Percentiles rank a stretch among this genome's conserved stretches.
Evolutionary conservation across 2,329 filamentous ascomycete species (phyloP).

Genomic region (Alternaria metachromatica): DNA sequence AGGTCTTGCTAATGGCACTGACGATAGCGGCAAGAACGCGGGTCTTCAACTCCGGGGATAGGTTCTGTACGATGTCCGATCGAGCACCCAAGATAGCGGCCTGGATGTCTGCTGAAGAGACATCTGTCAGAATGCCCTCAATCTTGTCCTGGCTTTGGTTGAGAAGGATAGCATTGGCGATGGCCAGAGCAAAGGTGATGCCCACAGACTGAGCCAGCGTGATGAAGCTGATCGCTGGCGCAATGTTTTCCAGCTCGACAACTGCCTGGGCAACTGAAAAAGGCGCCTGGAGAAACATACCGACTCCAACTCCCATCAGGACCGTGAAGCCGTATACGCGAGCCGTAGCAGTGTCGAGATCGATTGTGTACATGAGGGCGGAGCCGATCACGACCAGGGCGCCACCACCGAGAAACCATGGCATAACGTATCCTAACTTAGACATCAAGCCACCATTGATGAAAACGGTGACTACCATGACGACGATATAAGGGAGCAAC

Average conservation of each 20-base stretch:
- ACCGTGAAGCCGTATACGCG: slow-evolving; percentile 33
- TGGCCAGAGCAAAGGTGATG: slow-evolving; percentile 10
- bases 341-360: slow-evolving; percentile 6
- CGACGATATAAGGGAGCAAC: slow-evolving; percentile 33
- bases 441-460: slow-evolving; percentile 26
- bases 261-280: slow-evolving; percentile 20
- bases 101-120: background rate
- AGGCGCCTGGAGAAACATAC: slow-evolving; percentile 16
- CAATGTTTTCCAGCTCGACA: slow-evolving; percentile 11
- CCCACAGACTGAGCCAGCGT: slow-evolving; percentile 17
- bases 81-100: background rate
- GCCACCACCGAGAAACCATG: slow-evolving; percentile 15
- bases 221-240: slow-evolving; percentile 22
- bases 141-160: background rate
- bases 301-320: slow-evolving; percentile 28
- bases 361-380: slow-evolving; percentile 22
- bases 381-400: slow-evolving; percentile 15
- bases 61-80: background rate
- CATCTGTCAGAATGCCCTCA: background rate
- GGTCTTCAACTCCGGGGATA: background rate
- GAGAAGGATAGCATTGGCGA: background rate
- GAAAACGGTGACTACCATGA: slow-evolving; percentile 19
- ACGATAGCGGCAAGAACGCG: slow-evolving; percentile 4
- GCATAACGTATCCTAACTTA: slow-evolving; percentile 27
- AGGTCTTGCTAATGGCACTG: slow-evolving; percentile 7